Evolutionary conservation across 345 rosid genomes (phyloP).

Genomic region (Raphanus sativus): DNA sequence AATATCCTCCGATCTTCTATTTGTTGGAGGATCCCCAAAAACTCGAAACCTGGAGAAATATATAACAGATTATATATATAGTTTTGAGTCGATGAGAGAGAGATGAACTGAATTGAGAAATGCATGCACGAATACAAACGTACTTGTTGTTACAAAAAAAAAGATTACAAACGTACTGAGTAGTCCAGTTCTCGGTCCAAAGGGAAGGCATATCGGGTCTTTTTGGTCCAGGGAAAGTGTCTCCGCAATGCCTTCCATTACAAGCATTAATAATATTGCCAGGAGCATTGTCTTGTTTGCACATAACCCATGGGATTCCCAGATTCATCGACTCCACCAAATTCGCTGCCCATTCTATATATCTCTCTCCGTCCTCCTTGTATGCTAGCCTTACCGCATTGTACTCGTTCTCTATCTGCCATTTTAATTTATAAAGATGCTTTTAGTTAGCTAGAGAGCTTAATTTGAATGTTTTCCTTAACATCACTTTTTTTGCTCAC

Average conservation of each 20-base stretch:
- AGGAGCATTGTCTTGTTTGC: constrained; percentile 88
- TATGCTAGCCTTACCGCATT: constrained; percentile 65
- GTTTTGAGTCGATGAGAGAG: not conserved
- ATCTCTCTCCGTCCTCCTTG: constrained; percentile 53
- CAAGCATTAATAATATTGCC: constrained; percentile 77
- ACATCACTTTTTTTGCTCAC: constrained; percentile 1
- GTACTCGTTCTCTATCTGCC: constrained; percentile 92
- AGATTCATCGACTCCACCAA: constrained; percentile 50
- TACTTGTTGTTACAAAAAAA: no score
- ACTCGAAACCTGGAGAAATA: constrained; percentile 48
- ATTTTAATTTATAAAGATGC: not conserved
- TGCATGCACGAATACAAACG: not conserved
- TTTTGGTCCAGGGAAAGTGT: constrained; percentile 89
- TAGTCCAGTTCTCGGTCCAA: constrained; percentile 99
- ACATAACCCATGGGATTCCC: constrained; percentile 94
- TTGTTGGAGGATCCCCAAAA: constrained; percentile 54
- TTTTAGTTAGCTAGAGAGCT: not conserved
- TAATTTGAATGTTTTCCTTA: not conserved
- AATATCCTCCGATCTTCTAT: constrained; percentile 76
- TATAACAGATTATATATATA: not conserved
- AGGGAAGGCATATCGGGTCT: constrained; percentile 66
- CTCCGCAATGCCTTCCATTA: constrained; percentile 97
- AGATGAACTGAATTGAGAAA: not conserved
- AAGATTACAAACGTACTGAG: constrained; percentile 55
- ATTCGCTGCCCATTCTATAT: constrained; percentile 75